Evolutionary conservation across 2,329 filamentous ascomycete species (phyloP), one percentile per base, ranked within the genome.

Genomic region (Cercospora zeae-maydis): DNA sequence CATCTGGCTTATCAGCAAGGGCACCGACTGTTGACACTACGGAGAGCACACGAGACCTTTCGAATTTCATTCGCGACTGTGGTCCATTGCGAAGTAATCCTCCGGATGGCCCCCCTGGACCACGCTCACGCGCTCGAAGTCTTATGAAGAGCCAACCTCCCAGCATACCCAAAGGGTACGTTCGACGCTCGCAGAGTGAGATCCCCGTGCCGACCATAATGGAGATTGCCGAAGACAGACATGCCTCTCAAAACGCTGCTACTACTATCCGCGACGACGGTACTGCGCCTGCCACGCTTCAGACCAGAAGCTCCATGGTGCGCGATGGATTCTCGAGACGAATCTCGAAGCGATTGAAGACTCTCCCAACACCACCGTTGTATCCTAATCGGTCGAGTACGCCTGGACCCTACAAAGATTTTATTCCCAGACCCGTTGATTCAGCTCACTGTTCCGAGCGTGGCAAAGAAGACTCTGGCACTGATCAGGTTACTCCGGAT

Each of bases 271-370:
- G 13, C 6, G 39, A 58, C 14, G 30, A 57, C 21, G 24, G 16
- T 61, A 11, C 30, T 4, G 24, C 16, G 33, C 61, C 63, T 55
- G 63, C 63, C 24, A 45, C 24, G 34, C 14, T 33, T 51, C 70
- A 37, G 1, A 11, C n/a, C 4, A 45, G 33, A 14, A 31, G 30
- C 10, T 45, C 57, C 16, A 21, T 13, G 30, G 14, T 37, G 16
- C 57, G 68, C 33, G 70, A 64, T 33, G 66, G 66, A 54, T 71
- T 74, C 63, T 69, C 69, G 13, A 67, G 71, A 24, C 69, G 71
- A 54, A 59, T 74, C 11, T 73, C 71, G 0, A 68, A 65, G 33
- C 70, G 71, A 39, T 64, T 71, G 19, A 72, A 69, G 49, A 64
- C 67, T 53, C 59, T 67, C n/a, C 58, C 64, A 0, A 19, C 45